phyloP scores from a whole-genome alignment of 192 early-diverging fungal genomes.

The Podila verticillata region DNA sequence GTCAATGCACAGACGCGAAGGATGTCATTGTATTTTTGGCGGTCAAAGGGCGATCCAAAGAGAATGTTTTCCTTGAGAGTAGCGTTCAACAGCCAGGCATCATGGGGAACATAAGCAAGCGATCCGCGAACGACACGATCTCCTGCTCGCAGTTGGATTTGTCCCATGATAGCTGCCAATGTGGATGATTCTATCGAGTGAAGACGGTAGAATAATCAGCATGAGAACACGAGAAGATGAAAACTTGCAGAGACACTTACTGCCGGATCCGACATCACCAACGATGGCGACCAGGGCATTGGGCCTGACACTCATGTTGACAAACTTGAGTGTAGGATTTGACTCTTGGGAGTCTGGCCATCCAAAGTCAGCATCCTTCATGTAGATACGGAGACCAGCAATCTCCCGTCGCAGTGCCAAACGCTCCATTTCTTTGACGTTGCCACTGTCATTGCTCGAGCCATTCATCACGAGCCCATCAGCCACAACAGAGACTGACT shows the following conservation, averaged over 20 bases:
- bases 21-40: conserved; percentile 64
- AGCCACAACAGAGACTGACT: conserved; percentile 13
- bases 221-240: background rate
- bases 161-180: conserved; percentile 73
- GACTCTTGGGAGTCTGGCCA: conserved; percentile 37
- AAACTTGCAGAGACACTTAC: conserved; percentile 16
- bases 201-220: background rate
- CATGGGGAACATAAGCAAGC: conserved; percentile 71
- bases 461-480: conserved; percentile 48
- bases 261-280: conserved; percentile 72
- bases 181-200: conserved; percentile 65
- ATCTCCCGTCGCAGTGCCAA: conserved; percentile 32
- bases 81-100: conserved; percentile 76
- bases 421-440: conserved; percentile 38
- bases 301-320: conserved; percentile 61
- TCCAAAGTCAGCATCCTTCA: conserved; percentile 68
- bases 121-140: conserved; percentile 61
- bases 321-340: conserved; percentile 52
- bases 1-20: conserved; percentile 68
- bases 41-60: conserved; percentile 75
- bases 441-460: conserved; percentile 26
- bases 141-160: conserved; percentile 65
- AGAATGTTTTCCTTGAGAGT: conserved; percentile 84
- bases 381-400: conserved; percentile 53
- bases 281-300: conserved; percentile 72